phyloP scores from a whole-genome alignment of 352 stramenopile genomes.

The Globisporangium middletonii region DNA sequence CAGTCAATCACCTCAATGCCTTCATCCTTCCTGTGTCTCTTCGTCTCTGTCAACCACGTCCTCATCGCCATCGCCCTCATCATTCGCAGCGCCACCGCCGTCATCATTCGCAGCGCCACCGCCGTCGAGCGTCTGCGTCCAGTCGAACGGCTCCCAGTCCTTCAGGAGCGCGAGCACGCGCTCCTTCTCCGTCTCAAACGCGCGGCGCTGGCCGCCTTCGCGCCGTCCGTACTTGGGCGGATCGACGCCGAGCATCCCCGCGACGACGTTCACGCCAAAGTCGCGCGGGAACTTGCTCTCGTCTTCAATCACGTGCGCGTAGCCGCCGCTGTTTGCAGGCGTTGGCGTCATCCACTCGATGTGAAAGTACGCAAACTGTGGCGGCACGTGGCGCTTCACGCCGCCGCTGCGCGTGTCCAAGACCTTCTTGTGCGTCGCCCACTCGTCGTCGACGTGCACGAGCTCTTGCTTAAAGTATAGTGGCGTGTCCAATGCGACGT shows the following conservation, averaged over 20 bases:
- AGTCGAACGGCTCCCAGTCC: slow-evolving; percentile 67
- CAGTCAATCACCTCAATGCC: too few relatives aligned
- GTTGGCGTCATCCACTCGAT: slow-evolving; percentile 50
- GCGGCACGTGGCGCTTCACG: slow-evolving; percentile 54
- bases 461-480: slow-evolving; percentile 85
- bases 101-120: slow-evolving; percentile 10
- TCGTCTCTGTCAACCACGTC: not conserved
- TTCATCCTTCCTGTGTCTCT: too few relatives aligned
- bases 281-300: slow-evolving; percentile 64
- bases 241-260: slow-evolving; percentile 67
- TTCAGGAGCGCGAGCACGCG: slow-evolving; percentile 58
- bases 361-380: slow-evolving; percentile 83
- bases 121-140: slow-evolving; percentile 67
- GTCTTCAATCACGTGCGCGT: slow-evolving; percentile 81
- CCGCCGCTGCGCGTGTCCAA: slow-evolving; percentile 64
- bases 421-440: slow-evolving; percentile 78
- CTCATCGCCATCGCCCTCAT: not conserved
- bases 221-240: slow-evolving; percentile 56
- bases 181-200: slow-evolving; percentile 52
- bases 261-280: slow-evolving; percentile 75
- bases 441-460: slow-evolving; percentile 68
- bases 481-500: slow-evolving; percentile 54
- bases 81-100: not conserved
- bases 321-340: slow-evolving; percentile 23
- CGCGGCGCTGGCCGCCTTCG: slow-evolving; percentile 23